phyloP scores from a whole-genome alignment of 768 basidiomycete species.

The Galerina marginata region DNA sequence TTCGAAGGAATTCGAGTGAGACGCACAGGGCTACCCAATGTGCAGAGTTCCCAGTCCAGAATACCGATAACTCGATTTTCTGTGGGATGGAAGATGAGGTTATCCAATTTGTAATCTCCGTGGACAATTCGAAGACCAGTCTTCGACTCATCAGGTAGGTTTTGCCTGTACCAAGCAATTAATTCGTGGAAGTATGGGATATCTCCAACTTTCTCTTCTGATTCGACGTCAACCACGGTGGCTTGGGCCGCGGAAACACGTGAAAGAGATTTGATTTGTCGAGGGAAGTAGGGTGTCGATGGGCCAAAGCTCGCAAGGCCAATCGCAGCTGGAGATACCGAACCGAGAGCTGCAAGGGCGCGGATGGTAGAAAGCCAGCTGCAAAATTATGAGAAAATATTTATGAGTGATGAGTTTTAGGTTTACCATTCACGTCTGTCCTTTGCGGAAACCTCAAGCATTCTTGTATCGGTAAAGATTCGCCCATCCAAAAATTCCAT shows the following conservation, averaged over 20 bases:
- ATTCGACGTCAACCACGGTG: slow-evolving; percentile 67
- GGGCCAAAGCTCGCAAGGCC: slow-evolving; percentile 79
- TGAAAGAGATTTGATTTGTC: slow-evolving; percentile 90
- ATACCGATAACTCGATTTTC: slow-evolving; percentile 94
- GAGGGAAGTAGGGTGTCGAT: slow-evolving; percentile 83
- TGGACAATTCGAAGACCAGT: slow-evolving; percentile 89
- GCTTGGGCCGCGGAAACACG: slow-evolving; percentile 85
- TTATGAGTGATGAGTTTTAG: background rate
- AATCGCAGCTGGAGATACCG: slow-evolving; percentile 64
- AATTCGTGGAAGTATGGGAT: slow-evolving; percentile 81
- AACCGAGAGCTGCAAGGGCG: slow-evolving; percentile 70
- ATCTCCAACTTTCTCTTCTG: slow-evolving; percentile 59
- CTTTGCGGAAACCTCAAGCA: slow-evolving; percentile 68
- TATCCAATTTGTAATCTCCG: slow-evolving; percentile 98
- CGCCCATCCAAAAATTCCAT: slow-evolving; percentile 97
- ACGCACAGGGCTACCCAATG: slow-evolving; percentile 87
- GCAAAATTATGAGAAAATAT: background rate
- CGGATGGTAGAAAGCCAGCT: slow-evolving; percentile 83
- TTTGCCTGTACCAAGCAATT: slow-evolving; percentile 73
- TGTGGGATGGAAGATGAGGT: slow-evolving; percentile 91
- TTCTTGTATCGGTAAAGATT: slow-evolving; percentile 86
- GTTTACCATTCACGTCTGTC: slow-evolving; percentile 77
- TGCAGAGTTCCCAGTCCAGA: slow-evolving; percentile 97
- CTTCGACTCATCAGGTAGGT: slow-evolving; percentile 79
- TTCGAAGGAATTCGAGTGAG: background rate